Conservation (phyloP, 495 filamentous ascomycete species). For the Penicillium soppii region DNA sequence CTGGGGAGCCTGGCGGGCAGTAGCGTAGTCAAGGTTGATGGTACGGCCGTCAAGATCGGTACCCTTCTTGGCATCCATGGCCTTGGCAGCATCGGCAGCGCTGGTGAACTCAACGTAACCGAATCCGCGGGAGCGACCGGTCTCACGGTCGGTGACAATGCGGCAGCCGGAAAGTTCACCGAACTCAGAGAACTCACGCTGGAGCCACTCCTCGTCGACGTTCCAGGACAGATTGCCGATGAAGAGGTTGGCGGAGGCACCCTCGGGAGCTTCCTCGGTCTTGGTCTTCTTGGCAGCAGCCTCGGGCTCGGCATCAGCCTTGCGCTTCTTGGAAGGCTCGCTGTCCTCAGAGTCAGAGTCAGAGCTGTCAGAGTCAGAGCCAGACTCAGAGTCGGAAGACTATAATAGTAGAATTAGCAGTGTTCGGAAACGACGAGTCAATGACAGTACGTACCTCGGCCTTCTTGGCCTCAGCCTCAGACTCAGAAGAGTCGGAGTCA, state of each 20-base stretch:
- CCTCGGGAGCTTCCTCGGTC: slow-evolving; percentile 62
- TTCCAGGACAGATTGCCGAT: slow-evolving; percentile 95
- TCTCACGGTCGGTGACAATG: slow-evolving; percentile 80
- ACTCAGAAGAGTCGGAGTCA: slow-evolving; percentile 31
- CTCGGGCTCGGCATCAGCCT: slow-evolving; percentile 68
- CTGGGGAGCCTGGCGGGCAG: slow-evolving; percentile 56
- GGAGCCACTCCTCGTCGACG: slow-evolving; percentile 88
- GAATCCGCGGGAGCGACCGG: slow-evolving; percentile 88
- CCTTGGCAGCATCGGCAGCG: slow-evolving; percentile 68
- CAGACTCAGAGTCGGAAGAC: slow-evolving; percentile 30
- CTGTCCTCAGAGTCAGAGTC: slow-evolving; percentile 52
- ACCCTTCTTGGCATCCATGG: slow-evolving; percentile 77
- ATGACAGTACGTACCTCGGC: slow-evolving; percentile 30
- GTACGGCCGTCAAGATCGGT: slow-evolving; percentile 78
- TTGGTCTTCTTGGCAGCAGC: slow-evolving; percentile 81
- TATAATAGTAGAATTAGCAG: slow-evolving; percentile 7
- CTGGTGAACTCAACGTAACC: slow-evolving; percentile 91
- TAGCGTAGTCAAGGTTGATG: slow-evolving; percentile 88
- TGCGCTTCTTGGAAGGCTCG: slow-evolving; percentile 79
- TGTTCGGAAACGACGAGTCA: neutral
- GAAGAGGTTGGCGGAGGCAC: slow-evolving; percentile 74
- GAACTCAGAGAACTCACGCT: slow-evolving; percentile 80
- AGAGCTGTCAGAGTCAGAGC: slow-evolving; percentile 32
- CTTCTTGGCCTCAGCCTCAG: slow-evolving; percentile 40
- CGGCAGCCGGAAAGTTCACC: slow-evolving; percentile 73